Percentiles rank a stretch among this genome's conserved stretches.
Evolutionary conservation across 2,329 filamentous ascomycete genomes (phyloP).

Genomic region (Chaetothyriales sp.): DNA sequence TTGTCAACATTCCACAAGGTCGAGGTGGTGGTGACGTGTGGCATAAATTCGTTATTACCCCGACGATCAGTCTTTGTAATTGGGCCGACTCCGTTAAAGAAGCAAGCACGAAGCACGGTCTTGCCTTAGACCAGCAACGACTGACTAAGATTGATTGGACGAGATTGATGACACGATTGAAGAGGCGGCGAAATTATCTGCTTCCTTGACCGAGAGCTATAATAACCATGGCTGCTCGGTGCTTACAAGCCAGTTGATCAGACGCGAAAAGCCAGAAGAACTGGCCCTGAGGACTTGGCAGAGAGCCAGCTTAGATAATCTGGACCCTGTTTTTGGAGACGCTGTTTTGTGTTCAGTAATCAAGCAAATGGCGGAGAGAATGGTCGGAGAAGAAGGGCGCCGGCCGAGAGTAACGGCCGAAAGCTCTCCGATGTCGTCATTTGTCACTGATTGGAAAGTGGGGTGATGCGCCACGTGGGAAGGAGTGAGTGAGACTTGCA

Average conservation of each 20-base stretch:
- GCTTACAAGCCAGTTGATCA: too few species aligned
- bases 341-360: background rate
- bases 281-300: background rate
- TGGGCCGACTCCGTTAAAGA: background rate
- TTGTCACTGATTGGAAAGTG: too few species aligned
- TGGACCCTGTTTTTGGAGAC: too few species aligned
- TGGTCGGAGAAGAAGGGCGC: too few species aligned
- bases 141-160: background rate
- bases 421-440: background rate
- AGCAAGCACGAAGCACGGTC: background rate
- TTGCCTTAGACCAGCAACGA: background rate
- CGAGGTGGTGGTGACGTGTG: background rate
- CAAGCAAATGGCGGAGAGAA: background rate
- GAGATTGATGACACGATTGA: background rate
- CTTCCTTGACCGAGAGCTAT: background rate
- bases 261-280: background rate
- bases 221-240: background rate
- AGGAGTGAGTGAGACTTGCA: too few species aligned
- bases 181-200: background rate
- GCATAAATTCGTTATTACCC: background rate
- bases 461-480: too few species aligned
- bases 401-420: background rate
- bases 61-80: background rate
- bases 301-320: background rate
- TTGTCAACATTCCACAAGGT: background rate